Evolutionary conservation across 192 early-diverging fungal species (phyloP), one percentile per base, ranked within the genome.

Genomic region (Mortierella hygrophila): DNA sequence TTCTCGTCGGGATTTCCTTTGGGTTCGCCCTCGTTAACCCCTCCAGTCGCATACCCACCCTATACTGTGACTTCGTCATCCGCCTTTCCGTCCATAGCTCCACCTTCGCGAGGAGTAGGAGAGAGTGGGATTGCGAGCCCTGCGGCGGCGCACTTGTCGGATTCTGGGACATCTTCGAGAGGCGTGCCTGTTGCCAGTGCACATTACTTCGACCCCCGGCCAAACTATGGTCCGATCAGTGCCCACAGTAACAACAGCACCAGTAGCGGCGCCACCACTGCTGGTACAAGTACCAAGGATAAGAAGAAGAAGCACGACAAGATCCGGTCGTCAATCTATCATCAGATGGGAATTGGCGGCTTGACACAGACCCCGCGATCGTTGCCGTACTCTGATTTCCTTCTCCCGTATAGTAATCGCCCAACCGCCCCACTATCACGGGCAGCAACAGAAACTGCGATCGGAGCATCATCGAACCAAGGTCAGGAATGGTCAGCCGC

Each of bases 291-390:
- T 54, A 68, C n/a, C 54, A 80, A 29, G 42, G 37, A 38, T 18
- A 40, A 29, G 6, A 21, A 68, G 38, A 54, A 69, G 65, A 8
- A 40, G 37, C 11, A 32, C 7, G 70, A 78, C 26, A 55, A 38
- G 21, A 37, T 76, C 9, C 70, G 35, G 29, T 63, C 78, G 29
- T 72, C 78, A 7, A 26, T 81, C 0, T 81, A 54, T 69, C 76
- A 77, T 68, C 57, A 35, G 9, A 32, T 47, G 20, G 46, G 63
- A 35, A 63, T 71, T 42, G 57, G 72, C 21, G 37, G 70, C 9
- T 71, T 74, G 35, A 52, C 37, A 68, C 72, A 35, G 32, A 72
- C 79, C 7, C 49, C 73, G 20, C 80, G 80, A 60, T 75, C 79
- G 1, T 65, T 80, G 57, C 74, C 79, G 20, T 81, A 74, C 16